Conservation (phyloP, 352 stramenopile genomes). For the Phytopythium litorale region DNA sequence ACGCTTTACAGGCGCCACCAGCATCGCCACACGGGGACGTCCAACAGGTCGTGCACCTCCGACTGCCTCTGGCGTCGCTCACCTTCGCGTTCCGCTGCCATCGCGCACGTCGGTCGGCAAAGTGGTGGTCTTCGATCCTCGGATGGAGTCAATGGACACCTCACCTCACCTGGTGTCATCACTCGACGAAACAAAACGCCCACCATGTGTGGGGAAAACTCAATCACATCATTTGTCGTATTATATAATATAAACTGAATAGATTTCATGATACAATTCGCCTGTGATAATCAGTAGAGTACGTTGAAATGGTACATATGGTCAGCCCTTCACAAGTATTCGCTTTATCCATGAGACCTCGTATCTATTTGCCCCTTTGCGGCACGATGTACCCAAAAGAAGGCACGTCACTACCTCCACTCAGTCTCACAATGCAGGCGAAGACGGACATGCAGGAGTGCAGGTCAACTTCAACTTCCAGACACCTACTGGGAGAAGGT, state of each 20-base stretch:
- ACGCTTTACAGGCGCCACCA: neutral
- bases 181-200: no score
- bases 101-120: neutral
- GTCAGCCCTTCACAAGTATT: neutral
- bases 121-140: neutral
- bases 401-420: neutral
- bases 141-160: neutral
- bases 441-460: no score
- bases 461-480: no score
- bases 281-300: no score
- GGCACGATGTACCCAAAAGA: neutral
- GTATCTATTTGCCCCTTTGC: neutral
- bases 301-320: no score
- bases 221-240: no score
- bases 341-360: neutral
- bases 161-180: neutral
- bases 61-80: neutral
- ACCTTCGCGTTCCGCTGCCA: conserved; percentile 6
- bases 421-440: no score
- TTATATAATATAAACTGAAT: no score
- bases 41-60: no score
- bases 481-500: conserved; percentile 17
- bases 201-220: no score
- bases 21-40: no score
- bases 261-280: no score